Conservation (phyloP, 202 grass and related monocot species). For the Digitaria exilis region DNA sequence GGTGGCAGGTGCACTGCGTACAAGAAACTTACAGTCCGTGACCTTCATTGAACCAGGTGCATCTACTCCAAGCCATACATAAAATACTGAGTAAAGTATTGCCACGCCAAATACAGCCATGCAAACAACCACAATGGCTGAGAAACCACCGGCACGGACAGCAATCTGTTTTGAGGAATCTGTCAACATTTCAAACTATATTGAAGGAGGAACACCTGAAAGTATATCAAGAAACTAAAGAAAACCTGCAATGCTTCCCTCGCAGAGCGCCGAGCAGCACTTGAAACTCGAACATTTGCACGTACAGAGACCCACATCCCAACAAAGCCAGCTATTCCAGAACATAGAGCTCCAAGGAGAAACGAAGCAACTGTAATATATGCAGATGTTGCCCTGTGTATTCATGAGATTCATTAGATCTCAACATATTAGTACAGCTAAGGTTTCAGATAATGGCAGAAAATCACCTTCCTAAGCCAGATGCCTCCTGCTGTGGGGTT, state of each 20-base stretch:
- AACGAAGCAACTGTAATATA: slow-evolving; percentile 91
- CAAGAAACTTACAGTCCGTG: slow-evolving; percentile 83
- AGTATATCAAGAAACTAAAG: slow-evolving; percentile 30
- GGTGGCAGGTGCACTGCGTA: slow-evolving; percentile 1
- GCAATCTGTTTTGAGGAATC: slow-evolving; percentile 77
- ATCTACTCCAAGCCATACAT: slow-evolving; percentile 91
- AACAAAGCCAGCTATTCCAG: slow-evolving; percentile 95
- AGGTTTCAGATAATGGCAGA: not conserved
- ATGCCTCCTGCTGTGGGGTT: slow-evolving; percentile 88
- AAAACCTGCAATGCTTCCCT: slow-evolving; percentile 98
- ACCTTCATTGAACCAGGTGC: slow-evolving; percentile 95
- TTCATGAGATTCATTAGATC: slow-evolving; percentile 39
- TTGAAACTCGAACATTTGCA: slow-evolving; percentile 99
- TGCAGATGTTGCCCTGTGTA: slow-evolving; percentile 78
- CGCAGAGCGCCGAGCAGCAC: slow-evolving; percentile 95
- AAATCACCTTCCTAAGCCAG: slow-evolving; percentile 84
- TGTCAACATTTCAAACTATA: slow-evolving; percentile 43
- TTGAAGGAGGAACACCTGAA: slow-evolving; percentile 28
- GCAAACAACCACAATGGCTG: slow-evolving; percentile 94
- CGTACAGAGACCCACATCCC: slow-evolving; percentile 99
- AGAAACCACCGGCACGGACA: slow-evolving; percentile 98
- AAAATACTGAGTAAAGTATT: slow-evolving; percentile 93
- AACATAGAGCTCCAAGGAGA: slow-evolving; percentile 96
- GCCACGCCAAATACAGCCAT: slow-evolving; percentile 99
- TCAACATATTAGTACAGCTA: slow-evolving; percentile 4